Evolutionary conservation across 116 monocot genomes (phyloP), one percentile per base, ranked within the genome.

Genomic region (Iris pallida): DNA sequence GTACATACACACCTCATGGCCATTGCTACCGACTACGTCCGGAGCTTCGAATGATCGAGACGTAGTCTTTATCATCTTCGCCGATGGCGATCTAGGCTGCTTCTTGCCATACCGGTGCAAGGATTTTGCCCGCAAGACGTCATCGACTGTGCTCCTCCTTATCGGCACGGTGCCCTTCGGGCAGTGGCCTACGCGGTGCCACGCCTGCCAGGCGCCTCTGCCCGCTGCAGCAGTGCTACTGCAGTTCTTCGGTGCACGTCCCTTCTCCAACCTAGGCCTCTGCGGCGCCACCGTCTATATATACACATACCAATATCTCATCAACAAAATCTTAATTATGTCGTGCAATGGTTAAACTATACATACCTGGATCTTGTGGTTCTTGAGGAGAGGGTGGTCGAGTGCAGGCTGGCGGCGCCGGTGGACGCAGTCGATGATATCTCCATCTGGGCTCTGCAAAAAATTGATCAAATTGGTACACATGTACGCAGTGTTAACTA

Each of bases 1-100:
- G n/a, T n/a, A n/a, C n/a, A n/a, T n/a, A n/a, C n/a, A n/a, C n/a
- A 97, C 97, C 90, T 97, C 97, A 68, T 97, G 97, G 30, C 92
- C 97, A 57, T 97, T 97, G 79, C 92, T 92, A 42, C 87, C 92
- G 66, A 97, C 92, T 1, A 97, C 85, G 65, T 92, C 90, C 9
- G 97, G 97, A 5, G 83, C 71, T 0, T 77, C 76, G 40, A 14
- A 44, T n/a, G n/a, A n/a, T n/a, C n/a, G n/a, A n/a, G n/a, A n/a
- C 0, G 20, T 18, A 40, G 17, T 0, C n/a, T 8, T 8, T 6
- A 11, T 9, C 11, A 15, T 15, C 64, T 20, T 9, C 53, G 44
- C 14, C 15, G 57, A 55, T 5, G 53, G 43, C 52, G 65, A 73
- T 5, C 65, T 52, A 3, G 47, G 44, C 42, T 65, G 76, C 81